phyloP scores from a whole-genome alignment of 106 monocot genomes.

The Amphibolis antarctica region DNA sequence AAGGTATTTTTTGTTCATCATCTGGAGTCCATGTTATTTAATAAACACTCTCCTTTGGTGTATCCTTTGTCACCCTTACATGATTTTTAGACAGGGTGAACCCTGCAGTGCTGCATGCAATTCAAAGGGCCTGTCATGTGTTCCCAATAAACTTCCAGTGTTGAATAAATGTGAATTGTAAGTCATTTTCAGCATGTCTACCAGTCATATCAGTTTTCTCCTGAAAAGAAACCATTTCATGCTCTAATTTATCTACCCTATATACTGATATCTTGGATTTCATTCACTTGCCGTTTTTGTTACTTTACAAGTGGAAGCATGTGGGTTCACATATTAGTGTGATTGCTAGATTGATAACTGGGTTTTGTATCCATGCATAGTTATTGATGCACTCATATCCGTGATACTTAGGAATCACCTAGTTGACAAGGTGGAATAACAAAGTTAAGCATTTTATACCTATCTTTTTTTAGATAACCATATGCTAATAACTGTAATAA shows the following conservation, averaged over 20 bases:
- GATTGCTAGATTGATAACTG: too few relatives aligned
- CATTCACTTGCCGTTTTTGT: neutral
- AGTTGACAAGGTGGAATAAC: too few relatives aligned
- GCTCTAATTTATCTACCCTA: neutral
- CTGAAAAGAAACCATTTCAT: neutral
- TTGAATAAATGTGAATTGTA: slow-evolving; percentile 89
- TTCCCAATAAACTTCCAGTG: slow-evolving; percentile 62
- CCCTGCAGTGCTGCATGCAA: slow-evolving; percentile 70
- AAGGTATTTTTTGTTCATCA: slow-evolving; percentile 28
- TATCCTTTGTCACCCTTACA: neutral
- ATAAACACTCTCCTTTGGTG: neutral
- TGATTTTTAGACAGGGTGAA: slow-evolving; percentile 40
- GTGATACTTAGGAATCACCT: too few relatives aligned
- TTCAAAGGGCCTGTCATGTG: slow-evolving; percentile 69
- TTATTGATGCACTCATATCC: too few relatives aligned
- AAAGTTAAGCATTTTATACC: too few relatives aligned
- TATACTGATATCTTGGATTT: neutral
- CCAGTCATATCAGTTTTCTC: neutral
- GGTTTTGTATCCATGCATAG: too few relatives aligned
- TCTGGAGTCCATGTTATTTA: neutral
- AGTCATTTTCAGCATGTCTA: slow-evolving; percentile 11
- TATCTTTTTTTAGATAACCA: too few relatives aligned
- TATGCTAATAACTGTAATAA: too few relatives aligned
- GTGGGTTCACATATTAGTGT: too few relatives aligned
- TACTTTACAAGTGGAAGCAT: neutral